Evolutionary conservation across 2,329 filamentous ascomycete genomes (phyloP), one percentile per base, ranked within the genome.

Genomic region (Pseudogymnoascus sp.): DNA sequence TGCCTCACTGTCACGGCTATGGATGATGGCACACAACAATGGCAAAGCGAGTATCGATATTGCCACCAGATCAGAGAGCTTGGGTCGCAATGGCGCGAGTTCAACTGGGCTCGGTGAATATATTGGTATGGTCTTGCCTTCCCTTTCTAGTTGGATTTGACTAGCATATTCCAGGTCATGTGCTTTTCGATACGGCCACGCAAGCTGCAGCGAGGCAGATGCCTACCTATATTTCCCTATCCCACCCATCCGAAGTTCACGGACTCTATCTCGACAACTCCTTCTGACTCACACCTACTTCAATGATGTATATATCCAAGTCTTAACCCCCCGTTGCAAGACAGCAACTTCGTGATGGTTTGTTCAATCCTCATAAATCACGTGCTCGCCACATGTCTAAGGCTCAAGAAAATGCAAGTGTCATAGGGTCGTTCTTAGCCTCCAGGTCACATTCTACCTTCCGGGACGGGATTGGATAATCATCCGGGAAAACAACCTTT

Each of bases 31-130:
- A 18, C 50, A 56, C 47, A 11, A 6, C 47, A 16, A 53, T 53
- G 47, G 47, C 47, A 53, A 31, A 16, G 21, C n/a, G 50, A 53
- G 28, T 56, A 56, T 5, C 11, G 28, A 56, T 56, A 56, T 56
- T 56, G n/a, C 50, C 50, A 56, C 50, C 50, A 56, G 50, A 56
- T 56, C 50, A 56, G 50, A 56, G 50, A 56, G 50, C 50, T 56
- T 56, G 50, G 50, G 50, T 56, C 50, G 50, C 50, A 56, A 56
- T 21, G 50, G 50, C 50, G 50, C 50, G 50, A 56, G 50, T 56
- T 56, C 50, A 56, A 31, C 50, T 56, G 50, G 28, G 2, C 28
- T 56, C 28, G 50, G 50, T 56, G 50, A 56, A 56, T 21, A 56
- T 56, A 56, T 56, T 56, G 50, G 50, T 56, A 56, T 56, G 50